These are phyloP conservation scores for Pichia paraexigua DNA, from an alignment of 805 yeast genomes.

Conservation along the genomic window DNA sequence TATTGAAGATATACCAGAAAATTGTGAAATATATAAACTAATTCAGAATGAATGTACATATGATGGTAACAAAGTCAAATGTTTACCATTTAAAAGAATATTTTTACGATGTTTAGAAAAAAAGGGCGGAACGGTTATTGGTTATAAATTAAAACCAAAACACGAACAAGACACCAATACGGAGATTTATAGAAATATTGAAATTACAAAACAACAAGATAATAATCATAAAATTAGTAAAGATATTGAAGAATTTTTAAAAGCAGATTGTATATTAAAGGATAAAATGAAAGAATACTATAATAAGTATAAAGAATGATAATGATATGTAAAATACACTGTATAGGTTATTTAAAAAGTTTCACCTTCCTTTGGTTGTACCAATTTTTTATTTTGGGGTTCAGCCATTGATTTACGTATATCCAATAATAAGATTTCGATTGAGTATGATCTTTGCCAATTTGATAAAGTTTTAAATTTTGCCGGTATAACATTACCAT, in stretches of 20 bases:
- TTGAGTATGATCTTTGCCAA: conserved; percentile 88
- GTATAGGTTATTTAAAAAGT: conserved; percentile 21
- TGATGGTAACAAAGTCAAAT: conserved; percentile 34
- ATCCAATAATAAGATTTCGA: conserved; percentile 89
- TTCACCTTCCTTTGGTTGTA: conserved; percentile 89
- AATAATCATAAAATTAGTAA: conserved; percentile 23
- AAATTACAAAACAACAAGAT: conserved; percentile 31
- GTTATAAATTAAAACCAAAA: conserved; percentile 24
- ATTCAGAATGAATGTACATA: conserved; percentile 42
- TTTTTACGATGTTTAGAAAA: conserved; percentile 35
- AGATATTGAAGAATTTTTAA: conserved; percentile 22
- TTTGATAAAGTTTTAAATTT: conserved; percentile 61
- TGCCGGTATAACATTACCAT: conserved; percentile 46
- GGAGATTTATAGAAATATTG: conserved; percentile 27
- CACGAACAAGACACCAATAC: conserved; percentile 3
- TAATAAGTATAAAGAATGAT: conserved; percentile 10
- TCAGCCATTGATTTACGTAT: conserved; percentile 86
- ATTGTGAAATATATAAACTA: conserved; percentile 30
- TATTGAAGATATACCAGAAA: conserved; percentile 10
- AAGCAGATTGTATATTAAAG: conserved; percentile 26
- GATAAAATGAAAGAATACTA: conserved; percentile 24
- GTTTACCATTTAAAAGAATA: conserved; percentile 42
- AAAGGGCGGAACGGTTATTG: conserved; percentile 19
- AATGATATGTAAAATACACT: background rate
- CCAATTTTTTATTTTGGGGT: conserved; percentile 70